Base-by-base conservation (phyloP, 805 yeast species). In the Sugiyamaella smithiae region DNA sequence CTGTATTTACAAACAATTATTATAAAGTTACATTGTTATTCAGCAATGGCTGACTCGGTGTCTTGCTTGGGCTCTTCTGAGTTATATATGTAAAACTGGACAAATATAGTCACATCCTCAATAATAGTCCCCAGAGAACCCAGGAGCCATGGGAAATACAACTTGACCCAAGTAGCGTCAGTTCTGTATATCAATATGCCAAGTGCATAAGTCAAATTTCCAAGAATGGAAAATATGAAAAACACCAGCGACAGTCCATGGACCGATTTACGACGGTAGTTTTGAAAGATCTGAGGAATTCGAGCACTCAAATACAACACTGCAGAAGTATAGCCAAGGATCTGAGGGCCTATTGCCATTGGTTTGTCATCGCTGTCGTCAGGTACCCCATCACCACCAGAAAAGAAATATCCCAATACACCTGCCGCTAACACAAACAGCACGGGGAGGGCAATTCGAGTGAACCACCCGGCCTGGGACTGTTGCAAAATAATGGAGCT, bases 201-300 rank as follows among this genome's bases (percentile, higher is more conserved):
- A 42, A 80, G 77, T 19, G 89, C 86, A 58, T 84, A 86, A 3
- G 91, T 82, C 53, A 85, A 60, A 63, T 85, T 85, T 16, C 93
- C 95, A 58, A 84, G 68, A 7, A 85, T 77, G 25, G 90, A 83
- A 54, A 85, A 80, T 55, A 85, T 66, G 68, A 85, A 85, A 67
- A 85, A 86, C 45, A 88, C 76, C 53, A 91, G 77, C 48, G 96
- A 84, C 58, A 93, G 82, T 1, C 98, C 98, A 49, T 80, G 76
- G 48, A 89, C 89, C 3, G 96, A 85, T 59, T 82, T 80, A 55
- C 96, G 78, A 41, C 71, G 71, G 64, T 82, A 78, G 67, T 91
- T 91, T 62, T 86, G 95, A 49, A 77, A 69, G 46, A 91, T 85
- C 67, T 91, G 99, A 0, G 99, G 99, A 24, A 85, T 66, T 55